phyloP scores from a whole-genome alignment of 1,284 basidiomycete species.

The Heterobasidion annosum region DNA sequence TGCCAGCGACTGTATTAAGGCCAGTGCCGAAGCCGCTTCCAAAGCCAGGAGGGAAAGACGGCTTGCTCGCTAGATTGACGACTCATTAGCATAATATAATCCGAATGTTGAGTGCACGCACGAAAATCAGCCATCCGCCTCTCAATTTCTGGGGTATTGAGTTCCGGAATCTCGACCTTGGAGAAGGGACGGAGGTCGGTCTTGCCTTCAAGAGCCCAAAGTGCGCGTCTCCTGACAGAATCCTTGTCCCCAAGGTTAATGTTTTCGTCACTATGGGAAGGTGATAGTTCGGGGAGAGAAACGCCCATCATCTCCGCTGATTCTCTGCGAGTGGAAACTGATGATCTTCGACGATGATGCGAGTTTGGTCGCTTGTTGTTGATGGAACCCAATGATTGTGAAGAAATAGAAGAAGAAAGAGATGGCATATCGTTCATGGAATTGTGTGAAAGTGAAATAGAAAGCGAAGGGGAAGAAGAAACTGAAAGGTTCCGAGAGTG shows the following conservation, averaged over 20 bases:
- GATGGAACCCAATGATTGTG: constrained; percentile 20
- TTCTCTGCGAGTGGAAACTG: constrained; percentile 76
- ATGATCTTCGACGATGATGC: constrained; percentile 72
- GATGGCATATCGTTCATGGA: constrained; percentile 25
- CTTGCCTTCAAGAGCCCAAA: constrained; percentile 75
- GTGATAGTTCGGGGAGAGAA: constrained; percentile 49
- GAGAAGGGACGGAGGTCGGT: constrained; percentile 47
- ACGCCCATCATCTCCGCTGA: constrained; percentile 81
- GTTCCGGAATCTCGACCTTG: constrained; percentile 75
- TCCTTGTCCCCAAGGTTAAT: constrained; percentile 65
- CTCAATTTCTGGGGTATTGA: constrained; percentile 45
- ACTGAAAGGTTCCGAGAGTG: constrained; percentile 51
- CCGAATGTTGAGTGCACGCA: constrained; percentile 25
- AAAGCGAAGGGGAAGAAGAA: constrained; percentile 22
- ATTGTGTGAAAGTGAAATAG: constrained; percentile 18
- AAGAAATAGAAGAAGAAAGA: constrained; percentile 18
- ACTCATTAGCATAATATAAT: background rate
- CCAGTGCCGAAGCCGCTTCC: constrained; percentile 32
- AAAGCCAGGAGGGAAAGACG: constrained; percentile 41
- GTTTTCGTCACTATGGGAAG: constrained; percentile 50
- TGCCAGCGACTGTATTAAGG: constrained; percentile 35
- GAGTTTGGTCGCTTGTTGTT: constrained; percentile 52
- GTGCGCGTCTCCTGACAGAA: constrained; percentile 66
- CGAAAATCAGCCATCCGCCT: constrained; percentile 54
- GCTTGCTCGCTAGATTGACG: constrained; percentile 31